Evolutionary conservation across 805 yeast genomes (phyloP).

Genomic region (Cyberlindnera bimundalis): DNA sequence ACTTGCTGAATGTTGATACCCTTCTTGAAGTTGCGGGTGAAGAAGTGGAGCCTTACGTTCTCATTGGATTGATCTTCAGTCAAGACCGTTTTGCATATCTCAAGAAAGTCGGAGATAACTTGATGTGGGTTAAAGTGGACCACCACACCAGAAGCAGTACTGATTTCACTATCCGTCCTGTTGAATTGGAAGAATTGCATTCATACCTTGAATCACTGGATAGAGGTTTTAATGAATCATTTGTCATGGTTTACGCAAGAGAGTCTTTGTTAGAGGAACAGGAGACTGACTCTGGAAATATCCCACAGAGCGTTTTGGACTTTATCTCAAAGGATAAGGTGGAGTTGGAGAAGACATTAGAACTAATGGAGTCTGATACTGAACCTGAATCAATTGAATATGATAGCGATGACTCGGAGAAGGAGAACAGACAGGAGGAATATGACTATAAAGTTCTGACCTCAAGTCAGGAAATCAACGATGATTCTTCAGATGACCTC

Average conservation of each 20-base stretch:
- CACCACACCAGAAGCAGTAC: constrained; percentile 28
- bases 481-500: neutral
- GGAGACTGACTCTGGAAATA: neutral
- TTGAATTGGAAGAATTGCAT: constrained; percentile 28
- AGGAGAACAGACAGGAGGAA: neutral
- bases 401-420: neutral
- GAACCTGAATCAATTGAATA: constrained; percentile 11
- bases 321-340: constrained; percentile 32
- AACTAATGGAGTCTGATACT: constrained; percentile 18
- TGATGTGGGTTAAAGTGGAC: constrained; percentile 31
- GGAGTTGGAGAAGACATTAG: constrained; percentile 22
- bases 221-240: constrained; percentile 10
- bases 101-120: constrained; percentile 16
- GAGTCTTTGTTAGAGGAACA: constrained; percentile 21
- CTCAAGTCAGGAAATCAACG: neutral
- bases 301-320: constrained; percentile 25
- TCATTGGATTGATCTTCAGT: constrained; percentile 35
- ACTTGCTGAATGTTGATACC: constrained; percentile 28
- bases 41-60: constrained; percentile 35
- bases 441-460: neutral
- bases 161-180: constrained; percentile 22
- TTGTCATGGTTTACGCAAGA: constrained; percentile 34
- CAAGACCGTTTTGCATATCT: constrained; percentile 32
- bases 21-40: constrained; percentile 24
- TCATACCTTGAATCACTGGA: neutral